phyloP scores from a whole-genome alignment of 306 rosid genomes.

The Calophaca sinica region DNA sequence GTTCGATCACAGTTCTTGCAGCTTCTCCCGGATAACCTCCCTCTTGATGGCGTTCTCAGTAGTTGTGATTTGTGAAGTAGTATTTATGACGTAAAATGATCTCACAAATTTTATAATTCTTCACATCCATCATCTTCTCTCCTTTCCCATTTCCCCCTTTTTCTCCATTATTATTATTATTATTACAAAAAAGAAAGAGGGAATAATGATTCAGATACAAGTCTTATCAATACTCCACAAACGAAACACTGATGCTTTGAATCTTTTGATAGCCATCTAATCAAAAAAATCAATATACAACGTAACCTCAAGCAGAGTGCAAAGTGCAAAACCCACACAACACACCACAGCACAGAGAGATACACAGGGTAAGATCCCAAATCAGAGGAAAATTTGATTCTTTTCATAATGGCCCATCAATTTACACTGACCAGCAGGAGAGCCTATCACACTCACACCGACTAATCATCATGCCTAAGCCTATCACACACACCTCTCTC shows the following conservation, averaged over 20 bases:
- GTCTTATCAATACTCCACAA: conserved; percentile 31
- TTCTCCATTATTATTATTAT: neutral
- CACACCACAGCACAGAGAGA: neutral
- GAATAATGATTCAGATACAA: neutral
- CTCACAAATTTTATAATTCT: neutral
- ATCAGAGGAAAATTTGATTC: conserved; percentile 46
- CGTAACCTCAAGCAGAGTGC: conserved; percentile 45
- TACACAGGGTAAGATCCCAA: conserved; percentile 47
- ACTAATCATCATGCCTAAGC: conserved; percentile 49
- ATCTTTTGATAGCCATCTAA: conserved; percentile 42
- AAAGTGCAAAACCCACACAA: conserved; percentile 34
- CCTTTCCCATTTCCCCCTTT: neutral
- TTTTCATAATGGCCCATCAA: conserved; percentile 62
- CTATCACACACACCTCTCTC: neutral
- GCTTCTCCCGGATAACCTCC: neutral
- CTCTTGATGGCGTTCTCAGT: neutral
- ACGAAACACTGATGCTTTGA: neutral
- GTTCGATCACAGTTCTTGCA: neutral
- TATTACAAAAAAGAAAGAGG: neutral
- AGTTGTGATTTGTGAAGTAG: no score
- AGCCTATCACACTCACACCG: conserved; percentile 46
- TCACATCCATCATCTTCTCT: neutral
- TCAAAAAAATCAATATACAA: conserved; percentile 1
- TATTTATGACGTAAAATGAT: neutral
- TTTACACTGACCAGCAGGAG: conserved; percentile 54